Evolutionary conservation across 2,329 filamentous ascomycete genomes (phyloP), one percentile per base, ranked within the genome.

Genomic region (Shiraia bambusicola): DNA sequence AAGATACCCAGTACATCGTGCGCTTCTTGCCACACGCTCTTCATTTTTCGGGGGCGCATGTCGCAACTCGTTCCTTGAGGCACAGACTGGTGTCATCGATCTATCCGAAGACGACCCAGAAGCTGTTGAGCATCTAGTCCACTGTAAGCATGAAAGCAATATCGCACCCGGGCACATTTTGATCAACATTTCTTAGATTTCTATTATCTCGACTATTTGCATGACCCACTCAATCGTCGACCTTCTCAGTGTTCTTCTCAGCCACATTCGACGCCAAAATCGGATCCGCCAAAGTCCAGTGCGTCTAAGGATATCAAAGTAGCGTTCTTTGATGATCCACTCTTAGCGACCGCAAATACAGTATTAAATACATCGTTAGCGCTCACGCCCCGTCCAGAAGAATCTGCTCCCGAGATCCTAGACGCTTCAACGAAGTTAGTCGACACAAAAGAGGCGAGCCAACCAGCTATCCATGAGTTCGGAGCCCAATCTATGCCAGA

Each of bases 11-110:
- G 73, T 75, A 9, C 74, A 77, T 54, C 69, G 70, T 49, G 72
- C 71, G 5, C 70, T 76, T 30, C 58, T 77, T 34, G 76, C 74
- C 58, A 74, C 73, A 27, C 63, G 74, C 34, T 74, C 72, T 27
- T 67, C 65, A 15, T 77, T 77, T 59, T 73, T 74, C 49, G 65
- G 67, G 29, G 71, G 68, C 28, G 65, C 69, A 24, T 69, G 69
- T 47, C 61, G 67, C 44, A 61, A 61, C 37, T 58, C 64, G 16
- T 71, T 70, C 47, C 50, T 48, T 32, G 69, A 71, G 46, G 54
- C 67, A 34, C 44, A 65, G 29, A 63, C 65, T 22, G 66, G 67
- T 19, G 51, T 65, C 16, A 65, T 71, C 40, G 65, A 71, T 44
- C 57, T 71, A 5, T 67, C 59, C 25, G 67, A 70, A 45, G 69